A percentile compares a stretch with the other conserved stretches of the same genome.
These are phyloP conservation scores for Arabidopsis lyrata DNA, from an alignment of 441 rosid species.

Conservation along the genomic window DNA sequence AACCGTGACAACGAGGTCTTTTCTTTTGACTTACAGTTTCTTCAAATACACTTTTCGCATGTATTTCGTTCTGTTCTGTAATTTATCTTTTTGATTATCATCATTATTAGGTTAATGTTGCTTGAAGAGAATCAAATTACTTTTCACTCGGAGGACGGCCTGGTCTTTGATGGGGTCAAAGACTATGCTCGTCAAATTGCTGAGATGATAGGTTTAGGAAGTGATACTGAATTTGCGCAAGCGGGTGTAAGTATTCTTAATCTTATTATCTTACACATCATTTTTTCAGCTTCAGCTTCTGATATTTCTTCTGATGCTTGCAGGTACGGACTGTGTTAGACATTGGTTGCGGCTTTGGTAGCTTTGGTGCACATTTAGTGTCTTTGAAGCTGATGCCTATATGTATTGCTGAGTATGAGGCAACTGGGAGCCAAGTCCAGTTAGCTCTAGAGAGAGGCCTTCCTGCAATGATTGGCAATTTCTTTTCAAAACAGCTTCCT, in stretches of 20 bases:
- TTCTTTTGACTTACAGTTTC: conserved; percentile 25
- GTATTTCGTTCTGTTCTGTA: conserved; percentile 4
- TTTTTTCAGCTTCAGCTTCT: conserved; percentile 10
- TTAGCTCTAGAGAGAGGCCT: conserved; percentile 98
- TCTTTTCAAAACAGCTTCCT: conserved; percentile 84
- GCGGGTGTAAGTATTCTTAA: conserved; percentile 80
- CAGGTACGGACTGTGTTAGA: conserved; percentile 85
- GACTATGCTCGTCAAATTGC: conserved; percentile 95
- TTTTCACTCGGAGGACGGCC: conserved; percentile 93
- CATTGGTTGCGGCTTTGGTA: conserved; percentile 98
- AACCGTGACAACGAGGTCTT: conserved; percentile 86
- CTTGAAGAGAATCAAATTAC: conserved; percentile 98
- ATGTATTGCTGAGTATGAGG: conserved; percentile 92
- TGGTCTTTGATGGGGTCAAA: conserved; percentile 88
- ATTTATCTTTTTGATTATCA: not conserved
- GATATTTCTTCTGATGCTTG: conserved; percentile 32
- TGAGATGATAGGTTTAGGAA: conserved; percentile 93
- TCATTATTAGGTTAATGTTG: conserved; percentile 75
- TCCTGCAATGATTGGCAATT: conserved; percentile 94
- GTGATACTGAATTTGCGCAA: conserved; percentile 86
- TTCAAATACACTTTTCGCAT: not conserved
- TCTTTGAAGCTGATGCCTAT: conserved; percentile 84
- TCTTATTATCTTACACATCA: conserved; percentile 21
- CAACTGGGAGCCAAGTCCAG: conserved; percentile 97
- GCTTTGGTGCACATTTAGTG: conserved; percentile 94